Percentiles rank a stretch among this genome's conserved stretches.
Evolutionary conservation across 2,329 filamentous ascomycete genomes (phyloP).

Genomic region (Pyrenochaeta sp.): DNA sequence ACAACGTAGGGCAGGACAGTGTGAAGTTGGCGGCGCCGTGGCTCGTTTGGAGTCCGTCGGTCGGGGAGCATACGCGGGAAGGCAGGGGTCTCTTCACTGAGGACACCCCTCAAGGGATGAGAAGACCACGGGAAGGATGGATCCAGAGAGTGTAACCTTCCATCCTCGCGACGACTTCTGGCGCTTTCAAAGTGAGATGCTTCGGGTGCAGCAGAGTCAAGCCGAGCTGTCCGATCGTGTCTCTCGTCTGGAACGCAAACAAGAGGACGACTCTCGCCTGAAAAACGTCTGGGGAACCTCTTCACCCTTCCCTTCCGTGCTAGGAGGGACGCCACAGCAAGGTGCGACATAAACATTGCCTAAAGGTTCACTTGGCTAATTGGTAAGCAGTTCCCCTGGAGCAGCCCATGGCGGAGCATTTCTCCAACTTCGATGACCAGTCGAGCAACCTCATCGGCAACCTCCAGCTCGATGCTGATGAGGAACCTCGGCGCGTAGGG

Average conservation of each 20-base stretch:
- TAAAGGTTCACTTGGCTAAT: slow-evolving; percentile 21
- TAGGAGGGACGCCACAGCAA: slow-evolving; percentile 85
- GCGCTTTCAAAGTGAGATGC: slow-evolving; percentile 70
- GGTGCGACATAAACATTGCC: slow-evolving; percentile 63
- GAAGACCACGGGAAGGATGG: slow-evolving; percentile 57
- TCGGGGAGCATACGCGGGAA: slow-evolving; percentile 20
- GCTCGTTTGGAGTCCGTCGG: slow-evolving; percentile 17
- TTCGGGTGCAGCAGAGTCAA: slow-evolving; percentile 67
- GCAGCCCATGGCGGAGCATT: slow-evolving; percentile 81
- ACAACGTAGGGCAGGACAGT: background rate
- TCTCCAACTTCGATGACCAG: slow-evolving; percentile 89
- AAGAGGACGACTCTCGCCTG: slow-evolving; percentile 69
- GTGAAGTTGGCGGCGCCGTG: slow-evolving; percentile 16
- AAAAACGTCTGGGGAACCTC: slow-evolving; percentile 88
- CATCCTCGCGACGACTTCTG: slow-evolving; percentile 71
- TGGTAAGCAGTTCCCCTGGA: slow-evolving; percentile 73
- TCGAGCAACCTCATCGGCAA: slow-evolving; percentile 80
- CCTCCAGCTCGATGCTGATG: slow-evolving; percentile 85
- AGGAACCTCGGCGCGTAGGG: slow-evolving; percentile 83
- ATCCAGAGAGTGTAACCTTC: slow-evolving; percentile 69
- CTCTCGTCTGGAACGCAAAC: slow-evolving; percentile 67
- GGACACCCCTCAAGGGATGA: slow-evolving; percentile 42
- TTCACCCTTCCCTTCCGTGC: slow-evolving; percentile 87
- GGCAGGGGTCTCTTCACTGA: slow-evolving; percentile 33
- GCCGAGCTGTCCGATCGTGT: slow-evolving; percentile 69